Percentiles rank a stretch among this genome's conserved stretches.
Evolutionary conservation across 2,329 filamentous ascomycete genomes (phyloP).

Genomic region (Sporothrix inflata): DNA sequence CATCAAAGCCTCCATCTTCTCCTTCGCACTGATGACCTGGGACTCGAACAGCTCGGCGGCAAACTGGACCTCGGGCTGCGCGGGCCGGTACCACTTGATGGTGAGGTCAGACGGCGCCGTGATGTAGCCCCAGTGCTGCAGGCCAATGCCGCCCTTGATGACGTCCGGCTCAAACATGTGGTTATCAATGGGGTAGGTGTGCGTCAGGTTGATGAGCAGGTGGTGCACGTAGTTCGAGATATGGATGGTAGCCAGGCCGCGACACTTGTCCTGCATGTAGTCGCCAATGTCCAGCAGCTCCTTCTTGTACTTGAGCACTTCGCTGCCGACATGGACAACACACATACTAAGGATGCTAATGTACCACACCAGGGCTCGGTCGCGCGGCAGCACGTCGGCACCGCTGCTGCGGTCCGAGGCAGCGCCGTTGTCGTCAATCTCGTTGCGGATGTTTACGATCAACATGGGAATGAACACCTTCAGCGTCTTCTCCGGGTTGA

Average conservation of each 20-base stretch:
- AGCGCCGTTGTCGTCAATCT: conserved; percentile 95
- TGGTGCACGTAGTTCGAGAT: conserved; percentile 98
- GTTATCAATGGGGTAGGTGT: conserved; percentile 91
- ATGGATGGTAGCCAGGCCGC: conserved; percentile 90
- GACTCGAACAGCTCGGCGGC: conserved; percentile 86
- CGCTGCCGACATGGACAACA: conserved; percentile 90
- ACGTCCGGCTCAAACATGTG: conserved; percentile 82
- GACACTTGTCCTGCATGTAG: conserved; percentile 96
- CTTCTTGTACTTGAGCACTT: conserved; percentile 84
- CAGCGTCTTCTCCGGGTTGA: conserved; percentile 89
- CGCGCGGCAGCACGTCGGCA: conserved; percentile 87
- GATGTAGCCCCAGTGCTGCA: conserved; percentile 83
- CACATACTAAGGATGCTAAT: conserved; percentile 98
- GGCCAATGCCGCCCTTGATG: conserved; percentile 70
- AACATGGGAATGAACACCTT: conserved; percentile 90
- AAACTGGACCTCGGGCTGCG: conserved; percentile 78
- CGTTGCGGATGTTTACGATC: conserved; percentile 87
- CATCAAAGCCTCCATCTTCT: conserved; percentile 77
- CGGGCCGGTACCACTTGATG: conserved; percentile 89
- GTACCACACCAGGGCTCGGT: conserved; percentile 94
- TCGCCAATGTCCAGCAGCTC: conserved; percentile 88
- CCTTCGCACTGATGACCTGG: conserved; percentile 76
- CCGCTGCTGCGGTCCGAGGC: conserved; percentile 93
- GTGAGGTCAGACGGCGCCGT: conserved; percentile 74
- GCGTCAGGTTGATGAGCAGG: conserved; percentile 88